These are phyloP conservation scores for Tephrocybe rancida DNA, from an alignment of 768 basidiomycete species.

Conservation along the genomic window DNA sequence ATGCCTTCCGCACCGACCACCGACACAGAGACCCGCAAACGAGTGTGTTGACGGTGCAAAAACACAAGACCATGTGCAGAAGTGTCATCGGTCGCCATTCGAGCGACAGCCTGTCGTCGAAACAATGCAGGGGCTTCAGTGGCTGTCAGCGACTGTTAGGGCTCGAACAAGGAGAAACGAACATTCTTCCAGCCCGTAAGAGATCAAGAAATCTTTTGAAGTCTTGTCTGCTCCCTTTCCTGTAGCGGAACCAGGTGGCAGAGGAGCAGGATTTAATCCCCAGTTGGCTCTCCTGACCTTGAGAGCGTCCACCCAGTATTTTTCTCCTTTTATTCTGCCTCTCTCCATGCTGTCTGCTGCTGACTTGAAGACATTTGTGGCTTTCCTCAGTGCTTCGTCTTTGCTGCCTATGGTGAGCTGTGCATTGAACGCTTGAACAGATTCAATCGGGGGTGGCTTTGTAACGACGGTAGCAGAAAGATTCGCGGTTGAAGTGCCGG, in stretches of 20 bases:
- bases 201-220: slow-evolving; percentile 78
- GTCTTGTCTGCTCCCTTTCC: slow-evolving; percentile 83
- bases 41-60: slow-evolving; percentile 63
- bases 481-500: slow-evolving; percentile 21
- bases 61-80: slow-evolving; percentile 52
- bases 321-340: slow-evolving; percentile 61
- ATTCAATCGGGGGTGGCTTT: slow-evolving; percentile 65
- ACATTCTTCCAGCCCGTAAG: slow-evolving; percentile 86
- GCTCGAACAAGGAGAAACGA: slow-evolving; percentile 26
- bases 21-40: slow-evolving; percentile 61
- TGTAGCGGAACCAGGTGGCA: slow-evolving; percentile 66
- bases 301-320: slow-evolving; percentile 83
- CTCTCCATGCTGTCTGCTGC: slow-evolving; percentile 74
- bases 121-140: slow-evolving; percentile 62
- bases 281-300: slow-evolving; percentile 78
- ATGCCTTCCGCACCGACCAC: slow-evolving; percentile 34
- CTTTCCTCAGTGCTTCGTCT: slow-evolving; percentile 77
- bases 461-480: slow-evolving; percentile 67
- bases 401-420: slow-evolving; percentile 78
- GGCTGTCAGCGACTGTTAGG: background rate
- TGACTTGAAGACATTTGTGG: slow-evolving; percentile 67
- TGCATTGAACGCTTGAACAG: slow-evolving; percentile 72
- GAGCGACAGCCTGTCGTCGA: slow-evolving; percentile 71
- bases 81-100: slow-evolving; percentile 53
- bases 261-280: slow-evolving; percentile 78